Conservation (phyloP, 2,329 filamentous ascomycete species). For the Phoma sp. region DNA sequence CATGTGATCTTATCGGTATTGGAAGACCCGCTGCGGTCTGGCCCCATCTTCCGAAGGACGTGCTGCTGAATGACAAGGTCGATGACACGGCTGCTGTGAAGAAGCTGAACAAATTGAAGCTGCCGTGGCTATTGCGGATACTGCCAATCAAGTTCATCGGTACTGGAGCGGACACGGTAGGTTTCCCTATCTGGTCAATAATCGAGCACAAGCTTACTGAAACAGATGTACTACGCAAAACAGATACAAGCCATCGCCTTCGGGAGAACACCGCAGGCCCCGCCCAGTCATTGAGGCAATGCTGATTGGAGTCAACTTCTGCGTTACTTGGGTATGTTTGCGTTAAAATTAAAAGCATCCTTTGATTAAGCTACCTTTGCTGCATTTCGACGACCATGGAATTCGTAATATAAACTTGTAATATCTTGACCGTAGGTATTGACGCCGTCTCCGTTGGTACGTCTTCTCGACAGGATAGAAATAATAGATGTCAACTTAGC, state of each 20-base stretch:
- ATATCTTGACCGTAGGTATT: no score
- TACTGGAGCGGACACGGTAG: conserved; percentile 3
- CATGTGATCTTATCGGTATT: conserved; percentile 26
- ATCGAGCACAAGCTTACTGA: neutral
- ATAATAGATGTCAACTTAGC: neutral
- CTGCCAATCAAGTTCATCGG: conserved; percentile 7
- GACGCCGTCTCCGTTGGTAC: no score
- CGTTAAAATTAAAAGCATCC: no score
- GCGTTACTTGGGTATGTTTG: neutral
- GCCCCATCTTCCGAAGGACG: conserved; percentile 6
- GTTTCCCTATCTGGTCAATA: neutral
- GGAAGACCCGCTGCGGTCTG: conserved; percentile 20
- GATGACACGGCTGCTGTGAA: neutral
- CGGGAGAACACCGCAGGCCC: neutral
- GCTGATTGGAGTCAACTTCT: neutral
- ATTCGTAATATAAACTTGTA: no score
- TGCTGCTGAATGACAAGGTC: conserved; percentile 2
- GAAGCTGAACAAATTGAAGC: neutral
- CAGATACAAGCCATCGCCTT: conserved; percentile 8
- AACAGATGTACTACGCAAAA: conserved; percentile 7
- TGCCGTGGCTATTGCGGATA: neutral
- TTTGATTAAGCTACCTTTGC: no score
- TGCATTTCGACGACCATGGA: no score
- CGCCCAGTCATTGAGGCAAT: neutral
- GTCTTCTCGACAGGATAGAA: neutral